Evolutionary conservation across 345 rosid species (phyloP), one percentile per base, ranked within the genome.

Genomic region (Gossypium raimondii): DNA sequence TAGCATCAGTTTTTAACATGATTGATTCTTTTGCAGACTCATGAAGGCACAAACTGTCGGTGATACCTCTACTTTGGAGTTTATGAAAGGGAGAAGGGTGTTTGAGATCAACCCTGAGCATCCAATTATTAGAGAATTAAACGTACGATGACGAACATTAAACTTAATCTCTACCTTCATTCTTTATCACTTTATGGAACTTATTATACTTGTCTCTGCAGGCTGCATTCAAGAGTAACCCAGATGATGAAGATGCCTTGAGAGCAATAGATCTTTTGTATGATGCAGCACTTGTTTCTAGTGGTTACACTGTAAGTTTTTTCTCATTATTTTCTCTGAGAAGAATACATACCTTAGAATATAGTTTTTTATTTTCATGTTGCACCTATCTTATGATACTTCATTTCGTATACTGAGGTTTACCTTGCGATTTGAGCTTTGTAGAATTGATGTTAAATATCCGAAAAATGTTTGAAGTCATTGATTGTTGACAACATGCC

Each of bases 101-200:
- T 89, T 95, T 66, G 99, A 95, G 86, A 93, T 95, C 84, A 95
- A 95, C 78, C 98, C 97, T 2, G 90, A 90, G 47, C 99, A 95
- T 81, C 82, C 87, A 18, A 95, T 95, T 38, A 91, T 95, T 69
- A 82, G 78, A 78, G 89, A 78, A 84, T 81, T 93, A 67, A 86
- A 81, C 75, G 99, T 93, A 83, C 7, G 83, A 17, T 18, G 61
- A 14, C 17, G 20, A 25, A 53, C 44, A 10, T 8, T 66, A 14
- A 47, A 45, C 20, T 45, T 73, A 25, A 11, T 50, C 20, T 74
- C 69, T 52, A 25, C 62, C 52, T 44, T 34, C 43, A 52, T 51
- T 8, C 20, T 9, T 74, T 9, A 62, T 63, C 11, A n/a, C 17
- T 11, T 29, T 48, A 18, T 18, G 6, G 2, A 24, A 67, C 29